These are phyloP conservation scores for Exophiala oligosperma DNA, from an alignment of 2,329 filamentous ascomycete genomes.

Conservation along the genomic window DNA sequence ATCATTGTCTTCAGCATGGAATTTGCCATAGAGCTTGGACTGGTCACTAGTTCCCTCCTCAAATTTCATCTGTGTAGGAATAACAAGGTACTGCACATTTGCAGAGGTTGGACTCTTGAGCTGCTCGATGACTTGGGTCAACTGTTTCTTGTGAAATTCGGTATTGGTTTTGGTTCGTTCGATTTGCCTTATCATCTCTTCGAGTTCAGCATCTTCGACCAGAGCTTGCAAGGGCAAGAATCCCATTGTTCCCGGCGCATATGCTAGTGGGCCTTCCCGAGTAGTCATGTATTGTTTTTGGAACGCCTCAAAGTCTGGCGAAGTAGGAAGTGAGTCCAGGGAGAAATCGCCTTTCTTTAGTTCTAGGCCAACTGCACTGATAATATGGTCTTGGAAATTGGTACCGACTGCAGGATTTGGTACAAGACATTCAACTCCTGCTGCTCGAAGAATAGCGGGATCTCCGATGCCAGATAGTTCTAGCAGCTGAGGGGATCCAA, in stretches of 20 bases:
- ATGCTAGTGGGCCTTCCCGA: no score
- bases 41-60: slow-evolving; percentile 38
- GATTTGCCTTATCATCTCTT: no score
- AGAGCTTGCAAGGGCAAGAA: no score
- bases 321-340: neutral
- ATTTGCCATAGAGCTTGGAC: slow-evolving; percentile 41
- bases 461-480: slow-evolving; percentile 63
- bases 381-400: slow-evolving; percentile 48
- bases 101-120: no score
- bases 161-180: no score
- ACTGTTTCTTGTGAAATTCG: no score
- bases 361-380: slow-evolving; percentile 25
- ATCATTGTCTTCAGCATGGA: slow-evolving; percentile 42
- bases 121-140: no score
- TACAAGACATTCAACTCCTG: slow-evolving; percentile 43
- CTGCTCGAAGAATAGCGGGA: slow-evolving; percentile 39
- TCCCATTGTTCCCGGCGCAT: no score
- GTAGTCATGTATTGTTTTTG: no score
- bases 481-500: slow-evolving; percentile 57
- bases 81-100: no score
- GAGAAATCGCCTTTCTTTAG: neutral
- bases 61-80: slow-evolving; percentile 13
- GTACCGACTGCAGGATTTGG: slow-evolving; percentile 46
- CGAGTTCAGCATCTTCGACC: no score
- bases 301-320: neutral